Evolutionary conservation across 2,329 filamentous ascomycete genomes (phyloP), one percentile per base, ranked within the genome.

Genomic region (Beauveria medogensis): DNA sequence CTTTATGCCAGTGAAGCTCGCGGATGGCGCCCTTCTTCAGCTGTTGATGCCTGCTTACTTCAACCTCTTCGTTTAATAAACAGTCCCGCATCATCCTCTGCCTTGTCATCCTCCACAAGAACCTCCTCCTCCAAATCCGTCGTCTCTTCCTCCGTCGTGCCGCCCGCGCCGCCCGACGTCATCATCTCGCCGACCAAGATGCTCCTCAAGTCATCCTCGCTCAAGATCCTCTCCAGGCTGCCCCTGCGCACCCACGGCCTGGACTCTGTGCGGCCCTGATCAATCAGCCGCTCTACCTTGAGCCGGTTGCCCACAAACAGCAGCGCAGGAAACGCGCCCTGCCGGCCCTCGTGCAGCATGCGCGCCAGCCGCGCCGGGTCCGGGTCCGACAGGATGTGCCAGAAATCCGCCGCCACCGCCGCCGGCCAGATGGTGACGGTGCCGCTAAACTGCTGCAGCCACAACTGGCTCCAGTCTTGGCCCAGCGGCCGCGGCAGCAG

Each of bases 391-490:
- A 99, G 81, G 63, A 99, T 96, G 67, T 90, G 84, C 71, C 82
- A 86, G 71, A 97, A 95, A 75, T 99, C 94, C 1, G 85, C 88
- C 1, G 85, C 76, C 3, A 86, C 77, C 14, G 86, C 88, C 72
- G 92, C 91, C 8, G 94, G 94, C 92, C 93, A 97, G 69, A 99
- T 92, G 14, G 94, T 99, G 64, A 97, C 89, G 10, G 91, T 97
- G 30, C 94, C 94, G 64, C 88, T 89, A 73, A 99, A 99, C 62
- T 92, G 86, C 72, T 99, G 94, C 53, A 99, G 82, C 90, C 93
- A 99, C 24, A 99, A 86, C 74, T 96, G 90, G 62, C 88, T 92
- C 94, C 94, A 99, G 72, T 99, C 94, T 73, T 97, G 93, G 3
- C 92, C 93, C 24, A 97, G 74, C 0, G 91, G 92, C 0, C 94